Percentiles rank a stretch among this genome's conserved stretches.
phyloP scores from a whole-genome alignment of 2,329 filamentous ascomycete species.

The Penicillium crustosum region DNA sequence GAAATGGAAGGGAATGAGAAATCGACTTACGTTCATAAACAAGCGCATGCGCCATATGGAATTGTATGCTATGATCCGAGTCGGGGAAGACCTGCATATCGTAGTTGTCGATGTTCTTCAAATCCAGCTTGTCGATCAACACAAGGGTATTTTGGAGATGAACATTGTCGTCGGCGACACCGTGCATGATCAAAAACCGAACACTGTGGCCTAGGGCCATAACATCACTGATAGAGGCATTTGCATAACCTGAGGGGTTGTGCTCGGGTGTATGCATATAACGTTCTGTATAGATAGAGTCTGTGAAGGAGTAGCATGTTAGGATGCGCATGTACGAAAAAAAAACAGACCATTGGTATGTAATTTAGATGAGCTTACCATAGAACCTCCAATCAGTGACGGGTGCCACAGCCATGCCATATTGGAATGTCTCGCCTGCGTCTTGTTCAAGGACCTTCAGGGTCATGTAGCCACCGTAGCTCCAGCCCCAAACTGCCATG shows the following conservation, averaged over 20 bases:
- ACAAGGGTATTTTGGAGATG: conserved; percentile 93
- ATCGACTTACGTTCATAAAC: conserved; percentile 80
- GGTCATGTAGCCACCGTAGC: conserved; percentile 91
- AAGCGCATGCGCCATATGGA: conserved; percentile 86
- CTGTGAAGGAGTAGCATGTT: conserved; percentile 16
- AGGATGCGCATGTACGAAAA: not conserved
- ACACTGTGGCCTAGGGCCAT: conserved; percentile 71
- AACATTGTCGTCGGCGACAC: conserved; percentile 94
- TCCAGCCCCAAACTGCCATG: conserved; percentile 98
- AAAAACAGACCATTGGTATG: too few relatives aligned
- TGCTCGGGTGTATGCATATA: conserved; percentile 95
- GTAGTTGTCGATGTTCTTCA: conserved; percentile 83
- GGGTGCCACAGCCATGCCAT: conserved; percentile 96
- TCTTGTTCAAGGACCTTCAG: conserved; percentile 93
- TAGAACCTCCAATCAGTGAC: conserved; percentile 99
- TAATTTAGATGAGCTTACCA: conserved; percentile 41
- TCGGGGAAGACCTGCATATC: conserved; percentile 97
- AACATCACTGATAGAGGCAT: conserved; percentile 71
- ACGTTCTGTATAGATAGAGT: conserved; percentile 51
- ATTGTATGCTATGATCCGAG: conserved; percentile 90
- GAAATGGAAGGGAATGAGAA: not conserved
- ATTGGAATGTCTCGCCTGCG: conserved; percentile 84
- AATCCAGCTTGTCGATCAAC: conserved; percentile 80
- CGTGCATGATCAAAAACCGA: conserved; percentile 93
- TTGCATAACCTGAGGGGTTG: conserved; percentile 75